Evolutionary conservation across 495 filamentous ascomycete genomes (phyloP).

Genomic region (Penicillium silybi): DNA sequence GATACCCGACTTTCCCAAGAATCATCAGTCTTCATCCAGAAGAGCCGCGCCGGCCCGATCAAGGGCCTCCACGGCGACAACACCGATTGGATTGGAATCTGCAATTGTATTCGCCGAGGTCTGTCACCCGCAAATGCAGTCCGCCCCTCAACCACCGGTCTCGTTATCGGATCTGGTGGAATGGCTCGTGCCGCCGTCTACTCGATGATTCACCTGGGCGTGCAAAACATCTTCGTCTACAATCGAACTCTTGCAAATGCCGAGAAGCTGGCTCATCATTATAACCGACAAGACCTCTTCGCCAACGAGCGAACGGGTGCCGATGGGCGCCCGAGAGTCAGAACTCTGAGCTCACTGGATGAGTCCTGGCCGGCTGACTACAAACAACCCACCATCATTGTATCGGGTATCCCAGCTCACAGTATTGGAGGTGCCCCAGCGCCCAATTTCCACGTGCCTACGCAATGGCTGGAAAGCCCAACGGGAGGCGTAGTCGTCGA

Average conservation of each 20-base stretch:
- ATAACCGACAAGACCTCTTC: conserved; percentile 48
- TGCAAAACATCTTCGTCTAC: conserved; percentile 68
- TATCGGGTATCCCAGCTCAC: conserved; percentile 69
- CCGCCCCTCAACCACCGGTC: conserved; percentile 59
- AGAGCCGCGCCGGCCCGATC: conserved; percentile 59
- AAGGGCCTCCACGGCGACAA: conserved; percentile 73
- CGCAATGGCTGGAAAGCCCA: conserved; percentile 67
- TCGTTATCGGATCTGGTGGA: conserved; percentile 75
- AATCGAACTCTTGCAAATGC: conserved; percentile 63
- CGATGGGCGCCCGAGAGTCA: conserved; percentile 37
- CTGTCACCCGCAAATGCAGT: conserved; percentile 75
- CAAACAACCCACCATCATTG: conserved; percentile 67
- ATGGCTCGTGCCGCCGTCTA: conserved; percentile 81
- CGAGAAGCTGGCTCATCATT: conserved; percentile 62
- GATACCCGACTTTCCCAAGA: conserved; percentile 32
- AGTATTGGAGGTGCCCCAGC: conserved; percentile 57
- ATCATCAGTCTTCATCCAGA: conserved; percentile 49
- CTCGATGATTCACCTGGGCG: conserved; percentile 70
- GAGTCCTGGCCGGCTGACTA: conserved; percentile 60
- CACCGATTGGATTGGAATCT: conserved; percentile 79
- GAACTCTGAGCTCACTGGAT: conserved; percentile 51
- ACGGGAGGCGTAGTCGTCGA: conserved; percentile 78
- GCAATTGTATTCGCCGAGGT: conserved; percentile 63
- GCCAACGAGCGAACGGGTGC: conserved; percentile 12
- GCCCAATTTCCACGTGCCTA: conserved; percentile 66